Percentiles rank a stretch among this genome's conserved stretches.
Evolutionary conservation across 257 asterid genomes (phyloP).

Genomic region (Ajuga chamaepitys): DNA sequence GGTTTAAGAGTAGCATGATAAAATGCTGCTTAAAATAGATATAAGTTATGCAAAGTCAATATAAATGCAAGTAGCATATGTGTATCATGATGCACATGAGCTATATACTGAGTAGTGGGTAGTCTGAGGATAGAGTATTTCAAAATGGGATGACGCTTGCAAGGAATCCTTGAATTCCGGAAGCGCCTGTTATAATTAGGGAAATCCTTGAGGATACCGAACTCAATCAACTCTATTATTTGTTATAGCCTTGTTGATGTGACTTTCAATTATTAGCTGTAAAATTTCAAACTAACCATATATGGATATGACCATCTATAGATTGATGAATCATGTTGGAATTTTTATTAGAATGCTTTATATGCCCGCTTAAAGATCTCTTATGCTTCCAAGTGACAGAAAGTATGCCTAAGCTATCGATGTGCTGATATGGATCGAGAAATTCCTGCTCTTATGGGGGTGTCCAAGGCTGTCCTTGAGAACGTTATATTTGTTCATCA

Average conservation of each 20-base stretch:
- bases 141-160: not conserved
- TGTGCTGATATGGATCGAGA: constrained; percentile 99
- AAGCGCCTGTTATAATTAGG: not conserved
- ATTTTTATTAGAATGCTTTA: not conserved
- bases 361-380: constrained; percentile 17
- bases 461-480: constrained; percentile 94
- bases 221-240: not conserved
- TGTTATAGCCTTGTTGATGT: not conserved
- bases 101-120: not conserved
- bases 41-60: not conserved
- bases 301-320: not conserved
- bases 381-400: constrained; percentile 51
- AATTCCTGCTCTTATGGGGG: constrained; percentile 99
- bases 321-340: constrained; percentile 1
- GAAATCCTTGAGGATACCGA: no score
- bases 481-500: constrained; percentile 97
- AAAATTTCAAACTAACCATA: not conserved
- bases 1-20: not conserved
- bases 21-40: not conserved
- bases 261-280: not conserved
- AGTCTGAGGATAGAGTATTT: not conserved
- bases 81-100: not conserved
- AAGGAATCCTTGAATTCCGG: not conserved
- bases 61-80: not conserved
- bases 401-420: constrained; percentile 94